These are phyloP conservation scores for Saksenaea vasiformis DNA, from an alignment of 371 early-diverging fungal species.

Conservation along the genomic window DNA sequence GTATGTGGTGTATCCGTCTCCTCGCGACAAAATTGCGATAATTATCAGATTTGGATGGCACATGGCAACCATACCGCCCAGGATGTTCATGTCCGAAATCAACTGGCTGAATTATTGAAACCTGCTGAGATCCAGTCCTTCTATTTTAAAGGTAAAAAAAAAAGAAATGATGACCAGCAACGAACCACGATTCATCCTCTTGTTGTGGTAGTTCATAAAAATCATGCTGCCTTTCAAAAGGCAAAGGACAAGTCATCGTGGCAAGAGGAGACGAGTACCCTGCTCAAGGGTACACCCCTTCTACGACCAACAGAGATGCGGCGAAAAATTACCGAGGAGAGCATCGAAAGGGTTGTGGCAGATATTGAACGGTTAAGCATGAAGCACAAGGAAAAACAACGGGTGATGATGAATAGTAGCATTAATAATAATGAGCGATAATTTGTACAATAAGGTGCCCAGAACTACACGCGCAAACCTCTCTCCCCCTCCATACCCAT, in stretches of 20 bases:
- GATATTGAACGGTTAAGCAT: conserved; percentile 36
- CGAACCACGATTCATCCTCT: too few species aligned
- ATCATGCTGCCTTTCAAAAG: conserved; percentile 48
- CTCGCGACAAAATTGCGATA: conserved; percentile 59
- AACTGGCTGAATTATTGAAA: conserved; percentile 41
- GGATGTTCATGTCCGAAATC: conserved; percentile 41
- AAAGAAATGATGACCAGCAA: background rate
- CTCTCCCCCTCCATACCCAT: too few species aligned
- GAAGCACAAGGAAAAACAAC: conserved; percentile 23
- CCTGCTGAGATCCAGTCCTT: conserved; percentile 56
- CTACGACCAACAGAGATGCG: conserved; percentile 20
- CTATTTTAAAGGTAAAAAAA: conserved; percentile 62
- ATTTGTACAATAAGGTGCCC: too few species aligned
- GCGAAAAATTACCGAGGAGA: conserved; percentile 30
- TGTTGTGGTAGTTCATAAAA: conserved; percentile 42
- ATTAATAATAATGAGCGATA: background rate
- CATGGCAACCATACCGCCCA: conserved; percentile 28
- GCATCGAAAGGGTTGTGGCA: conserved; percentile 38
- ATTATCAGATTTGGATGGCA: conserved; percentile 68
- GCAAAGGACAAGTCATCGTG: conserved; percentile 11
- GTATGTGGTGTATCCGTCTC: conserved; percentile 65
- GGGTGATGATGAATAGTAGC: conserved; percentile 1
- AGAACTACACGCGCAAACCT: too few species aligned
- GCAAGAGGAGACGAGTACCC: conserved; percentile 12
- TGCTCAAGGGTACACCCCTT: conserved; percentile 5